Conservation (phyloP, 2,329 filamentous ascomycete genomes). For the Apiospora kogelbergensis region DNA sequence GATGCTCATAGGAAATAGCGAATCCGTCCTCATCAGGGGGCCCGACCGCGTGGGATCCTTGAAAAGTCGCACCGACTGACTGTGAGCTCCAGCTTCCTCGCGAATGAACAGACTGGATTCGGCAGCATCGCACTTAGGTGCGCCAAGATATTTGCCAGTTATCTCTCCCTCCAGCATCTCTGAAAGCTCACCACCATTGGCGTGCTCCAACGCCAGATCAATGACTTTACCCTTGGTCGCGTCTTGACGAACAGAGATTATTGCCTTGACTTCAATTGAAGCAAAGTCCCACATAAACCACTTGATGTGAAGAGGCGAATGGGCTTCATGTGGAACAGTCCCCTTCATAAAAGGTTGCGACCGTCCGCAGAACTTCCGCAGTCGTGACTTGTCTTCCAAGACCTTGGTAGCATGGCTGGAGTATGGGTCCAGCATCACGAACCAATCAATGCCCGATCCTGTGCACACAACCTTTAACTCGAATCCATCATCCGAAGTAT, state of each 20-base stretch:
- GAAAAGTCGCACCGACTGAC: conserved; percentile 26
- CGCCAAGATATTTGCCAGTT: conserved; percentile 19
- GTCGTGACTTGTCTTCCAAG: neutral
- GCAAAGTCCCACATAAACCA: neutral
- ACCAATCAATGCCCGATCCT: conserved; percentile 24
- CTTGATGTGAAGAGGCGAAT: conserved; percentile 12
- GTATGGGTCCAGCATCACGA: conserved; percentile 23
- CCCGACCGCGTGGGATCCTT: conserved; percentile 27
- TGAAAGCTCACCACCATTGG: neutral
- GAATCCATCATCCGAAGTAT: conserved; percentile 21
- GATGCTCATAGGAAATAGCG: conserved; percentile 28
- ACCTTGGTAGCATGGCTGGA: conserved; percentile 8
- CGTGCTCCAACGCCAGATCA: neutral
- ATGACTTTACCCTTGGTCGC: neutral
- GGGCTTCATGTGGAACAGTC: neutral
- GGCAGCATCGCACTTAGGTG: conserved; percentile 30
- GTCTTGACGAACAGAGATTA: neutral
- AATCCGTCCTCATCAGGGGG: conserved; percentile 26
- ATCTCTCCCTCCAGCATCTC: neutral
- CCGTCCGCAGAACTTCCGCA: neutral
- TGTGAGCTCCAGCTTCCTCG: neutral
- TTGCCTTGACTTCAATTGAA: neutral
- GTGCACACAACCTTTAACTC: conserved; percentile 22
- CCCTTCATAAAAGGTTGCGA: neutral
- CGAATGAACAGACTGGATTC: conserved; percentile 28